These are phyloP conservation scores for Fulvia fulva DNA, from an alignment of 2,329 filamentous ascomycete species.

Conservation along the genomic window DNA sequence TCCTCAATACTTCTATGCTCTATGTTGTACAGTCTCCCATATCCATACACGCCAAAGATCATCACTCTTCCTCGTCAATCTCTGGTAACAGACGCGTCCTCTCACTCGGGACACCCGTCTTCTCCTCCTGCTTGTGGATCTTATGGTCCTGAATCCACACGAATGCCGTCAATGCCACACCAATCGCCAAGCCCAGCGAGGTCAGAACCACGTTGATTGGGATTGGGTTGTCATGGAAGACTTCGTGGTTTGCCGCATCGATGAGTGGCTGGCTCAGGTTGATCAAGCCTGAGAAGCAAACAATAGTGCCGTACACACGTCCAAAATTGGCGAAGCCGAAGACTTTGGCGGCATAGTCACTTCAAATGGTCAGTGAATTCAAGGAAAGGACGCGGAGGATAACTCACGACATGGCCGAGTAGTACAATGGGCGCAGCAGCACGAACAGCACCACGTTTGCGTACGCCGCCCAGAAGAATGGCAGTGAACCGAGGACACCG, in stretches of 20 bases:
- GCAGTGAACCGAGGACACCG: constrained; percentile 72
- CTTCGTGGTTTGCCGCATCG: constrained; percentile 70
- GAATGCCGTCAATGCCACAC: constrained; percentile 62
- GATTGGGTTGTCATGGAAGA: constrained; percentile 67
- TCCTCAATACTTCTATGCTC: not conserved
- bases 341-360: constrained; percentile 81
- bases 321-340: constrained; percentile 93
- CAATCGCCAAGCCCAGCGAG: constrained; percentile 58
- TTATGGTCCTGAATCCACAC: constrained; percentile 43
- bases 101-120: constrained; percentile 16
- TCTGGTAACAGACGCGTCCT: constrained; percentile 15
- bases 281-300: constrained; percentile 75
- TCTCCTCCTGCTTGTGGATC: constrained; percentile 8
- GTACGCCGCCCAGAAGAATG: constrained; percentile 68
- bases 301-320: constrained; percentile 84
- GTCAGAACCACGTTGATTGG: constrained; percentile 72
- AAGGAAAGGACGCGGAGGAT: not conserved
- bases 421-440: constrained; percentile 81
- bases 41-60: not conserved
- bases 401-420: constrained; percentile 67
- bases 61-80: constrained; percentile 33
- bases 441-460: constrained; percentile 74
- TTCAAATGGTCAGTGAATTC: constrained; percentile 4
- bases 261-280: constrained; percentile 80
- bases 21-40: not conserved